Conservation (phyloP, 352 stramenopile species). For the Aphanomyces astaci region DNA sequence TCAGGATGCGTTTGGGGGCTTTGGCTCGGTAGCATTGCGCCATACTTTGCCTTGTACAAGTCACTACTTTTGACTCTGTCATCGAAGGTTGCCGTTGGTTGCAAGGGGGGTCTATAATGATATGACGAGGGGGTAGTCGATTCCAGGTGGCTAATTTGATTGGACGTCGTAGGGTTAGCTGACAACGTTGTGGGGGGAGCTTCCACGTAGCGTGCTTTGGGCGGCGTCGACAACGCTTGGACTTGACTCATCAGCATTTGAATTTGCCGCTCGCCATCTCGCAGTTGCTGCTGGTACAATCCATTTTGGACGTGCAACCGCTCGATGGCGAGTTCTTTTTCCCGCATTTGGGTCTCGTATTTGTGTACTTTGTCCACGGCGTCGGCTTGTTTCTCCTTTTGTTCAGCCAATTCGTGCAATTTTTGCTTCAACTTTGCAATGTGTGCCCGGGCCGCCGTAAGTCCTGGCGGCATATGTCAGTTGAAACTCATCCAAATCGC, state of each 20-base stretch:
- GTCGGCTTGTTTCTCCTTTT: slow-evolving; percentile 53
- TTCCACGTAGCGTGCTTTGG: slow-evolving; percentile 41
- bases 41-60: slow-evolving; percentile 6
- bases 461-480: slow-evolving; percentile 1
- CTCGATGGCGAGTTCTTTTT: slow-evolving; percentile 52
- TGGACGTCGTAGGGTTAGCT: no score
- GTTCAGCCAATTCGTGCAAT: slow-evolving; percentile 39
- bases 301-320: slow-evolving; percentile 57
- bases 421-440: slow-evolving; percentile 23
- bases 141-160: neutral
- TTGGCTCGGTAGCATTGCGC: neutral
- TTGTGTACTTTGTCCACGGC: slow-evolving; percentile 50
- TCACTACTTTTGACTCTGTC: slow-evolving; percentile 13
- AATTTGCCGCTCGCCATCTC: slow-evolving; percentile 50
- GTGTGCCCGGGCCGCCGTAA: slow-evolving; percentile 1
- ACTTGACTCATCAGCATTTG: slow-evolving; percentile 51
- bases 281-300: slow-evolving; percentile 41
- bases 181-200: neutral
- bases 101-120: neutral
- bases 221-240: slow-evolving; percentile 34
- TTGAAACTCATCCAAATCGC: neutral
- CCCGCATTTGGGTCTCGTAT: slow-evolving; percentile 37
- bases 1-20: neutral
- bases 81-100: neutral
- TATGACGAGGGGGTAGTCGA: neutral